These are phyloP conservation scores for Nannizziopsis barbatae DNA, from an alignment of 2,329 filamentous ascomycete species.

Conservation along the genomic window DNA sequence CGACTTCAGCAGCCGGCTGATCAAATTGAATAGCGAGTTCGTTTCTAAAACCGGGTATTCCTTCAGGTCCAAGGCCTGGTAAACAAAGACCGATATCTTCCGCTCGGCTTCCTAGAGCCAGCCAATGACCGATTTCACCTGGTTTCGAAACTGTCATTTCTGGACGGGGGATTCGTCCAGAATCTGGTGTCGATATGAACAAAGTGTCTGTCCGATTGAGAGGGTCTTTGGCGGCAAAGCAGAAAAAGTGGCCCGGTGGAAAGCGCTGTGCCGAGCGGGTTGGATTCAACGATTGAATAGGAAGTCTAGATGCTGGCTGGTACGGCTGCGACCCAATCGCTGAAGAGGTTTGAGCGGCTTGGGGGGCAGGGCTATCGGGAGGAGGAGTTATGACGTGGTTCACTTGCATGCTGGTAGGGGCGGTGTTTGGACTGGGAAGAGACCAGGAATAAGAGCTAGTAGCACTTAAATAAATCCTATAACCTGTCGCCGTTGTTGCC, in stretches of 20 bases:
- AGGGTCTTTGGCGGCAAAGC: conserved; percentile 58
- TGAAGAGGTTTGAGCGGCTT: conserved; percentile 17
- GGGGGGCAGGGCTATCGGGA: conserved; percentile 24
- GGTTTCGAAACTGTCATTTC: conserved; percentile 49
- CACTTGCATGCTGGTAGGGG: conserved; percentile 93
- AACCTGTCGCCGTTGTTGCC: conserved; percentile 81
- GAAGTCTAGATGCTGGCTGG: conserved; percentile 36
- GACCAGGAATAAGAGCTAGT: conserved; percentile 56
- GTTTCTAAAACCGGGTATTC: conserved; percentile 76
- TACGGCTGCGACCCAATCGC: conserved; percentile 19
- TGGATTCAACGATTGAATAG: conserved; percentile 36
- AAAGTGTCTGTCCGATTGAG: conserved; percentile 53
- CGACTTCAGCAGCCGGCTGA: conserved; percentile 66
- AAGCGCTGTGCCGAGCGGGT: conserved; percentile 45
- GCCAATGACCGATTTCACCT: conserved; percentile 68
- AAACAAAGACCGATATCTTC: conserved; percentile 72
- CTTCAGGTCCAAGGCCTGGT: conserved; percentile 55
- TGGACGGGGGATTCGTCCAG: conserved; percentile 61
- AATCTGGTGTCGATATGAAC: conserved; percentile 79
- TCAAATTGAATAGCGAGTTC: conserved; percentile 96
- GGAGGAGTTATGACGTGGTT: conserved; percentile 94
- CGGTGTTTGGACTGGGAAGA: conserved; percentile 48
- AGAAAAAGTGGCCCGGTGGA: conserved; percentile 82
- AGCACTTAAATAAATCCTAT: conserved; percentile 82
- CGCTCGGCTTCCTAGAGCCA: conserved; percentile 60